These are phyloP conservation scores for Lactarius sanguifluus DNA, from an alignment of 768 basidiomycete species.

Conservation along the genomic window DNA sequence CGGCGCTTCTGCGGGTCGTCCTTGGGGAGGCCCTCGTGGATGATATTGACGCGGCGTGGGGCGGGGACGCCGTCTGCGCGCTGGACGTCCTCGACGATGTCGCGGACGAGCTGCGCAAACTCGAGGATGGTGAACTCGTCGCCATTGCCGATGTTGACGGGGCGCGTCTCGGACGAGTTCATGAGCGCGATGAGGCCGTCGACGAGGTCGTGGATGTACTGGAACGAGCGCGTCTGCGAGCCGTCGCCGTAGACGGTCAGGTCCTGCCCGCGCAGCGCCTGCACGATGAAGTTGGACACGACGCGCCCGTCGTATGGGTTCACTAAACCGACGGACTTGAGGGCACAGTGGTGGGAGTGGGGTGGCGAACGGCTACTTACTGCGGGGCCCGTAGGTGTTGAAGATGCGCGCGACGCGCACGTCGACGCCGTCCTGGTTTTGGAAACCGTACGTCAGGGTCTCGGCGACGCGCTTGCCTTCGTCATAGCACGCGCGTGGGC, in stretches of 20 bases:
- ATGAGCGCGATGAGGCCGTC: constrained; percentile 92
- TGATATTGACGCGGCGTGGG: constrained; percentile 57
- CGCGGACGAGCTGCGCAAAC: constrained; percentile 89
- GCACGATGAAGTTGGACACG: constrained; percentile 98
- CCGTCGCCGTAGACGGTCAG: constrained; percentile 98
- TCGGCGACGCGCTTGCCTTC: constrained; percentile 99
- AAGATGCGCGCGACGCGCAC: constrained; percentile 98
- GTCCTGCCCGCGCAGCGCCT: constrained; percentile 93
- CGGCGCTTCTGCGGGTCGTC: constrained; percentile 95
- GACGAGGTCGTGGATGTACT: constrained; percentile 96
- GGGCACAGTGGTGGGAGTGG: constrained; percentile 14
- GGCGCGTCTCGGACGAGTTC: constrained; percentile 91
- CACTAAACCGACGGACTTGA: constrained; percentile 49
- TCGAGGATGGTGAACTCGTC: constrained; percentile 96
- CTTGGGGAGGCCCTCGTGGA: constrained; percentile 79
- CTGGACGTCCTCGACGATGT: constrained; percentile 92
- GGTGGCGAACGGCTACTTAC: constrained; percentile 43
- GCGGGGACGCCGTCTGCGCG: constrained; percentile 67
- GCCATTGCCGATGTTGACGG: constrained; percentile 94
- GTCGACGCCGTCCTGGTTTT: constrained; percentile 91
- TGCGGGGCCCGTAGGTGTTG: constrained; percentile 89
- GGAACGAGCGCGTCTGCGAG: constrained; percentile 91
- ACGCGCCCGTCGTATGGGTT: constrained; percentile 97
- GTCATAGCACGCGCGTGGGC: constrained; percentile 98
- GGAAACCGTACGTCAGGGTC: constrained; percentile 95